Base-by-base conservation (phyloP, 441 rosid species). In the Syzygium syzygioides region DNA sequence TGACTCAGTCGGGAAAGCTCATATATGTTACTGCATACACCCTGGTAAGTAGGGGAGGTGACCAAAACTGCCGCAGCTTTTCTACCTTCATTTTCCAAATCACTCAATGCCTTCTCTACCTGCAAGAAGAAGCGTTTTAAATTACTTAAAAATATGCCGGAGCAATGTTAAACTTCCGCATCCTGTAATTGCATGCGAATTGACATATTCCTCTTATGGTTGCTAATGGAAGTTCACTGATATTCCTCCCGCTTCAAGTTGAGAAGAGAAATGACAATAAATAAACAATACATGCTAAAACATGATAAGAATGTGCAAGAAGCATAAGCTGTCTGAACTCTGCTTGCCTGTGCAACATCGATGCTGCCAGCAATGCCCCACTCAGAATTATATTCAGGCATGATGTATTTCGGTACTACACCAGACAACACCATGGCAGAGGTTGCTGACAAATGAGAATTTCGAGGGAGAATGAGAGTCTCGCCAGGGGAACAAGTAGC, bases 31-130 rank as follows among this genome's bases (percentile, higher is more conserved):
- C 95, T 94, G 90, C 96, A 94, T 87, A 95, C 90, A 87, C 96
- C 96, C 83, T 95, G 95, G 68, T 95, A 95, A 41, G 96, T 95
- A 9, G 95, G 96, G 53, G 95, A 95, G 55, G 96, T 95, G 88
- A 95, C 89, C 86, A 95, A 93, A 91, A 95, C 94, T 45, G 95
- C 96, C 17, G 91, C 93, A 76, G 94, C 92, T 90, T 89, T 93
- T 87, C 87, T 86, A 84, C 95, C 94, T 86, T 93, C 95, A 86
- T 30, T 90, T 85, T 90, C 90, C 91, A 95, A 91, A 57, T 93
- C 96, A 87, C 90, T 83, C 87, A 94, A 92, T 68, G 95, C 94
- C 87, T 92, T 90, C 88, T 91, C 91, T 86, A 95, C 93, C 96
- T 95, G 90, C 86, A 89, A 66, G 87, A 88, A 60, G 17, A 83